Evolutionary conservation across 1,284 basidiomycete species (phyloP).

Genomic region (Puccinia brachypodii): DNA sequence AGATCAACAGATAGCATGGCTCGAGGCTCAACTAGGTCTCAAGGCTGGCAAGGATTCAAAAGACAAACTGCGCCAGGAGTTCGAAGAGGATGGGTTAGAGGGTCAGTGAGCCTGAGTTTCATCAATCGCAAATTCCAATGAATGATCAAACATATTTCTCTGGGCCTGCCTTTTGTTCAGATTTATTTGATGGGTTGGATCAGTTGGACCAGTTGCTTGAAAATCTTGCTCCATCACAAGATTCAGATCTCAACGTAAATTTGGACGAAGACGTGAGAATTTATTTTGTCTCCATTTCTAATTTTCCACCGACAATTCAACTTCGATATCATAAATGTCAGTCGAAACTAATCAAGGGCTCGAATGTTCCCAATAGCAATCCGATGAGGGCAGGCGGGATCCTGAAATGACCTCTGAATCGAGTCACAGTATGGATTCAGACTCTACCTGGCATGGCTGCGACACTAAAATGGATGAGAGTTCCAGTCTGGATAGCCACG

Average conservation of each 20-base stretch:
- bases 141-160: not conserved
- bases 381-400: not conserved
- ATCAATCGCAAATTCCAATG: not conserved
- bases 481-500: not conserved
- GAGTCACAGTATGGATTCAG: slow-evolving; percentile 5
- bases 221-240: not conserved
- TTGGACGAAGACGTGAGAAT: slow-evolving; percentile 2
- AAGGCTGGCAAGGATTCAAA: slow-evolving; percentile 32
- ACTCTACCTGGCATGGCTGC: slow-evolving; percentile 27
- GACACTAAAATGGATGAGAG: not conserved
- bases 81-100: slow-evolving; percentile 47
- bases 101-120: not conserved
- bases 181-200: slow-evolving; percentile 47
- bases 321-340: not conserved
- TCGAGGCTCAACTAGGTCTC: slow-evolving; percentile 43
- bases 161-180: not conserved
- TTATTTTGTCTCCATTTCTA: not conserved
- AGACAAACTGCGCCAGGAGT: slow-evolving; percentile 38
- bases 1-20: slow-evolving; percentile 45
- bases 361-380: not conserved
- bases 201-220: slow-evolving; percentile 40
- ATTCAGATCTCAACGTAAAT: not conserved
- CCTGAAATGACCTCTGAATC: not conserved
- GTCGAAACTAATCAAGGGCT: not conserved
- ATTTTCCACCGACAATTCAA: no score